Base-by-base conservation (phyloP, 2,329 filamentous ascomycete species). In the Penicillium sp. region DNA sequence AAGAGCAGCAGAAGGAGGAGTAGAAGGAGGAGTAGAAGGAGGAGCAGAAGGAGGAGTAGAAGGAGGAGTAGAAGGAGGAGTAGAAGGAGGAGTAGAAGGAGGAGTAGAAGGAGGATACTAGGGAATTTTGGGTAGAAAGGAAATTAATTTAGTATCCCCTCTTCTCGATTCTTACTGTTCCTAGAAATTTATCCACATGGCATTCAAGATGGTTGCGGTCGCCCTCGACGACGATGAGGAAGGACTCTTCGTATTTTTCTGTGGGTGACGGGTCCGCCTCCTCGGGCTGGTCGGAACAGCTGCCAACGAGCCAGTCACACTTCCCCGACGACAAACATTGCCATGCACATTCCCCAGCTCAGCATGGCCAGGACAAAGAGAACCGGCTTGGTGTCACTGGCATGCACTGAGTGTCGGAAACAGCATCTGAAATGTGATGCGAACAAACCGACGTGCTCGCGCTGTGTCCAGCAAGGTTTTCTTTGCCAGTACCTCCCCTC, bases 351-450 rank as follows among this genome's bases (percentile, higher is more conserved):
- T 39, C 50, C 37, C n/a, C 51, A 4, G 2, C 25, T 20, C 49
- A 61, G 65, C 59, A 66, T 65, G 45, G 59, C 66, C 5, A 61
- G 61, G 58, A 67, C 65, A 5, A 70, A 66, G 62, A 55, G 66
- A 61, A 67, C 61, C 54, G 66, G 71, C 8, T 66, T 71, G 31
- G 59, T 72, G 57, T 79, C 54, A 65, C 80, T 66, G 68, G 83
- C 67, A 61, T 85, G 63, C 76, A 75, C 73, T 5, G 75, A 76
- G 50, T 82, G 80, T 67, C 71, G 80, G 20, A 78, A 77, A 56
- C 77, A 90, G 67, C 90, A 92, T 74, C 80, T 92, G 45, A 92
- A 91, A 73, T 92, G 90, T 72, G 88, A 92, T 69, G 89, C 88
- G 15, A 75, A 80, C 41, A 85, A 76, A 38, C 89, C 90, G 10